Evolutionary conservation across 306 rosid genomes (phyloP), one percentile per base, ranked within the genome.

Genomic region (Myrica gale): DNA sequence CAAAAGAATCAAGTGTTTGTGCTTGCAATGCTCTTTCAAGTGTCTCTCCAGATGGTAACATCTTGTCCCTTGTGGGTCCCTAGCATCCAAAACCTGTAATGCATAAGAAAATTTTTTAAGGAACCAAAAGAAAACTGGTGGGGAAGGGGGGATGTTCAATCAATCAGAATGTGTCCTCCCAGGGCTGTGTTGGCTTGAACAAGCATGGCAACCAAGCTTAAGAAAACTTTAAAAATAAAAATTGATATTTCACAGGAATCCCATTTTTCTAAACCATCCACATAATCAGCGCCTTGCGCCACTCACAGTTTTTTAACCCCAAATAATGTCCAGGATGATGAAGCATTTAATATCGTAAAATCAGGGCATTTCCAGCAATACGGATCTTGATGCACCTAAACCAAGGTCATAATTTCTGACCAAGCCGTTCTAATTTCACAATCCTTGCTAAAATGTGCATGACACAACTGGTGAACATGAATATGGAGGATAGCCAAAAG

Each of bases 11-110:
- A 95, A 82, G 85, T 92, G 96, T 68, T 95, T 95, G 81, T 95
- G 91, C 72, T 77, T 90, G 93, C 92, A 88, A 78, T 89, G 89
- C 92, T 92, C 93, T 85, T 92, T 95, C 90, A 92, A 80, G 85
- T 95, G 97, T 86, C 74, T 92, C 89, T 95, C 99, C 82, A 95
- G 81, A 87, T 95, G 97, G 89, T 85, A 85, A 75, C 99, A 95
- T 68, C 99, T 82, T 11, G 99, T 95, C 20, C 99, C 99, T 73
- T 87, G 93, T 0, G 99, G 99, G 71, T 92, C 99, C 85, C 97
- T 88, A 50, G 97, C 97, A 82, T 95, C 97, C 79, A 92, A 79
- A 83, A 95, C 99, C 98, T 95, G 91, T 56, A 86, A 79, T 13
- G 56, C 47, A 85, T 47, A 61, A 4, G 26, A 58, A 75, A n/a